Evolutionary conservation across 1,284 basidiomycete species (phyloP).

Genomic region (Trametes sp.): DNA sequence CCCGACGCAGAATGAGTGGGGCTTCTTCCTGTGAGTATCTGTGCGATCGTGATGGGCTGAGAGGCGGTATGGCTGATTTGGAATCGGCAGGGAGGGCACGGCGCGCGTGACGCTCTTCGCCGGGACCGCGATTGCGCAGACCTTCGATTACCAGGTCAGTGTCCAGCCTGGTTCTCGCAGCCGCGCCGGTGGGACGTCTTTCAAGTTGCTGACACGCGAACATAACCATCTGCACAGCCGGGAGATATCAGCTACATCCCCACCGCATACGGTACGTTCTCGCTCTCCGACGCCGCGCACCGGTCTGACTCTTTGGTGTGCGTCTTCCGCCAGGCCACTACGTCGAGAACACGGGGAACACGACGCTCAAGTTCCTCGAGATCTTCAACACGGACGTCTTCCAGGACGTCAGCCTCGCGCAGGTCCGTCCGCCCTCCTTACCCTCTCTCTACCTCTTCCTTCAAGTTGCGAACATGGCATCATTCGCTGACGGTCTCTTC

Average conservation of each 20-base stretch:
- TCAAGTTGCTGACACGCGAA: no score
- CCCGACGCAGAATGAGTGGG: conserved; percentile 69
- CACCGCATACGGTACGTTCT: conserved; percentile 53
- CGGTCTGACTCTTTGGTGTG: no score
- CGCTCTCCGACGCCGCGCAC: no score
- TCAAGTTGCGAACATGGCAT: no score
- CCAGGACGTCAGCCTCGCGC: conserved; percentile 66
- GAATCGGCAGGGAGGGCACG: conserved; percentile 52
- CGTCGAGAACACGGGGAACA: conserved; percentile 73
- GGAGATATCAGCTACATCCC: conserved; percentile 73
- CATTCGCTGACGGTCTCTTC: not conserved
- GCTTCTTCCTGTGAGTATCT: conserved; percentile 32
- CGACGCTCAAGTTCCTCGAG: conserved; percentile 67
- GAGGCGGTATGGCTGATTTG: not conserved
- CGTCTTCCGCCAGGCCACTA: conserved; percentile 69
- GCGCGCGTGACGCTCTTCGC: conserved; percentile 72
- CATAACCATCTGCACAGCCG: conserved; percentile 45
- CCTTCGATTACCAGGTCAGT: conserved; percentile 65
- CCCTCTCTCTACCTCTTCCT: no score
- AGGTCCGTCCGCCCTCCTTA: conserved; percentile 43
- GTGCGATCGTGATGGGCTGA: not conserved
- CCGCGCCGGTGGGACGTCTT: no score
- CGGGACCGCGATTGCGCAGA: conserved; percentile 63
- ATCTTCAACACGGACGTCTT: conserved; percentile 67
- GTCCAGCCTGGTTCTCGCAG: no score